Conservation (phyloP, 2,329 filamentous ascomycete genomes). For the Pseudogymnoascus sp. region DNA sequence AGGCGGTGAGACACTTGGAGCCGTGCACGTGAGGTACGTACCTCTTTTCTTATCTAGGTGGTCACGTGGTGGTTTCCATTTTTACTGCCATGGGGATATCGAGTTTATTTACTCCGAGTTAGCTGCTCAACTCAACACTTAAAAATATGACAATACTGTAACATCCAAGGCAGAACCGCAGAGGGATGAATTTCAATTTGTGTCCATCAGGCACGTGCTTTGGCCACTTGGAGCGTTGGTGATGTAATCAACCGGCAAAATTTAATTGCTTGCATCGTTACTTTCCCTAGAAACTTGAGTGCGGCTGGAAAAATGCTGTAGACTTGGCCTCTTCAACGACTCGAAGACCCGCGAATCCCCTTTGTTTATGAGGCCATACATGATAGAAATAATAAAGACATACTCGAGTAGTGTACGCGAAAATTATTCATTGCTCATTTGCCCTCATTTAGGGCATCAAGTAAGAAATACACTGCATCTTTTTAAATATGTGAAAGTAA, state of each 20-base stretch:
- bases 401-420: neutral
- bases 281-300: neutral
- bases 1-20: neutral
- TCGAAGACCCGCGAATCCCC: neutral
- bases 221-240: neutral
- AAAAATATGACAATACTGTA: neutral
- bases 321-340: neutral
- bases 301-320: neutral
- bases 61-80: neutral
- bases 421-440: neutral
- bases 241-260: conserved; percentile 1
- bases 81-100: neutral
- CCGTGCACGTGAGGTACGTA: neutral
- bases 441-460: neutral
- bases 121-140: neutral
- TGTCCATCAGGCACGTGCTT: neutral
- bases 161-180: neutral
- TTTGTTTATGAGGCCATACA: neutral
- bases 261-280: neutral
- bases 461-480: neutral
- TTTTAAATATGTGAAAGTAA: neutral
- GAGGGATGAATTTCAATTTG: neutral
- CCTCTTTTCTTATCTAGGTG: neutral
- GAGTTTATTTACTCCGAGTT: neutral
- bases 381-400: neutral